Percentiles rank a stretch among this genome's conserved stretches.
Conservation (phyloP, 805 yeast genomes). For the Starmerella floricola region DNA sequence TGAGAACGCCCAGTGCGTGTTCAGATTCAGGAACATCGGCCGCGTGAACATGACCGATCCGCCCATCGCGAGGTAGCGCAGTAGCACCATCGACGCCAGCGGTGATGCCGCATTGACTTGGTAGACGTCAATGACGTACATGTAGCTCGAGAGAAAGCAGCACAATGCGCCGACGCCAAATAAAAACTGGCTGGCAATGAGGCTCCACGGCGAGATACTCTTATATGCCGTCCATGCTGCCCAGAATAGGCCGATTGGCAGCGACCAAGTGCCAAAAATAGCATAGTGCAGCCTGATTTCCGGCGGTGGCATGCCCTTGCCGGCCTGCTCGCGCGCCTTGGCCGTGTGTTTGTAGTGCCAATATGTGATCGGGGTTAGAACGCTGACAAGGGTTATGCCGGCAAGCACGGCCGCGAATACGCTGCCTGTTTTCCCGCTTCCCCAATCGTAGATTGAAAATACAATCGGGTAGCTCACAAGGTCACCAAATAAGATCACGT, state of each 20-base stretch:
- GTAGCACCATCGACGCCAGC: slow-evolving; percentile 11
- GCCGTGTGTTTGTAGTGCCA: not conserved
- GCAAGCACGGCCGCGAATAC: slow-evolving; percentile 11
- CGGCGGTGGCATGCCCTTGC: slow-evolving; percentile 4
- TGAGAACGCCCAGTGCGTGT: slow-evolving; percentile 12
- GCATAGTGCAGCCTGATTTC: slow-evolving; percentile 9
- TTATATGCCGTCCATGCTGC: slow-evolving; percentile 16
- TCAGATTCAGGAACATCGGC: slow-evolving; percentile 12
- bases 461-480: slow-evolving; percentile 43
- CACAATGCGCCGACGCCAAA: slow-evolving; percentile 13
- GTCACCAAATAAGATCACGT: slow-evolving; percentile 61
- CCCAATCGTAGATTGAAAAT: slow-evolving; percentile 10
- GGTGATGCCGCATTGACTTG: slow-evolving; percentile 16
- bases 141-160: slow-evolving; percentile 12
- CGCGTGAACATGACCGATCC: slow-evolving; percentile 16
- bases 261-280: slow-evolving; percentile 10
- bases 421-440: slow-evolving; percentile 15
- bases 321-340: not conserved
- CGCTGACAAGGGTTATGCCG: slow-evolving; percentile 10
- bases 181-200: slow-evolving; percentile 11
- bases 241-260: slow-evolving; percentile 16
- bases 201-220: slow-evolving; percentile 15
- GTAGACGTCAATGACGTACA: slow-evolving; percentile 16
- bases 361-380: slow-evolving; percentile 4
- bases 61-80: slow-evolving; percentile 14